These are phyloP conservation scores for Teratosphaeria viscida DNA, from an alignment of 2,329 filamentous ascomycete genomes.

Conservation along the genomic window DNA sequence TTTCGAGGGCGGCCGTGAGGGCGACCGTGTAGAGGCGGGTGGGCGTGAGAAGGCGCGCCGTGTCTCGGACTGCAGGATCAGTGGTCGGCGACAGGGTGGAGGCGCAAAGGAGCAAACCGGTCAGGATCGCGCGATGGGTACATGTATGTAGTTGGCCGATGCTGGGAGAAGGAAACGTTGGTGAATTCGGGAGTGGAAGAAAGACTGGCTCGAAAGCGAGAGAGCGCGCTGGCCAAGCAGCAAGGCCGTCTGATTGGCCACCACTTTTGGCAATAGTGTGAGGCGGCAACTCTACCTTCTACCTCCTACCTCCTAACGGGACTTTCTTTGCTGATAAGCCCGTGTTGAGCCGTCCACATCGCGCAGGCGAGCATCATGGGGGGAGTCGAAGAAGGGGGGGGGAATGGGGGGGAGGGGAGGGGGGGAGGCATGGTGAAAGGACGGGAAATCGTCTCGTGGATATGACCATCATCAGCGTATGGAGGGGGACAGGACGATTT, in stretches of 20 bases:
- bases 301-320: neutral
- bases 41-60: neutral
- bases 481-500: neutral
- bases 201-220: neutral
- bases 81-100: neutral
- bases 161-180: neutral
- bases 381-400: neutral
- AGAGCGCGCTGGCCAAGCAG: neutral
- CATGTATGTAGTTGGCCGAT: neutral
- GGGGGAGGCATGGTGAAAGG: neutral
- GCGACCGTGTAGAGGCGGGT: constrained; percentile 1
- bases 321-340: neutral
- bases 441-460: neutral
- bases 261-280: neutral
- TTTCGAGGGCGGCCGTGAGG: constrained; percentile 1
- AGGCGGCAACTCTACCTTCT: neutral
- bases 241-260: neutral
- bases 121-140: neutral
- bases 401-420: neutral
- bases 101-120: neutral
- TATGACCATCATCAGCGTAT: neutral
- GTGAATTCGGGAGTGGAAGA: neutral
- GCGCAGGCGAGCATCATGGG: neutral
- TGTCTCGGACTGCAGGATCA: neutral
- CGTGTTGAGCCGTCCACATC: neutral